phyloP scores from a whole-genome alignment of 2,329 filamentous ascomycete species.

The Colletotrichum australisinense region DNA sequence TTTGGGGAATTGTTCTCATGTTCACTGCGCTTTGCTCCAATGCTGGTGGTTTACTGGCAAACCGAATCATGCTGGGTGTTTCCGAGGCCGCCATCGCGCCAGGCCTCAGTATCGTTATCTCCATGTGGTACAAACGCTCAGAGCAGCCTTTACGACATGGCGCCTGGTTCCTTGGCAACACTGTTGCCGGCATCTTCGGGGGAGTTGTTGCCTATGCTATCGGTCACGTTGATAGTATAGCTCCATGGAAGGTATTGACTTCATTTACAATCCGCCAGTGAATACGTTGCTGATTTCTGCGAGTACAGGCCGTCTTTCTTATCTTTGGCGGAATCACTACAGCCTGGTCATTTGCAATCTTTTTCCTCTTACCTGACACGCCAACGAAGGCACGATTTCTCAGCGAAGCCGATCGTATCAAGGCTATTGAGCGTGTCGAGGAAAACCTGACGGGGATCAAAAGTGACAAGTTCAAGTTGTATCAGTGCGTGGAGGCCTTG shows the following conservation, averaged over 20 bases:
- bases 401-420: conserved; percentile 71
- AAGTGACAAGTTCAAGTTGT: conserved; percentile 74
- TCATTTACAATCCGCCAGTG: not conserved
- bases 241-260: not conserved
- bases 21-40: conserved; percentile 41
- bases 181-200: conserved; percentile 43
- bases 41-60: conserved; percentile 42
- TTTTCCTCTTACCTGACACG: conserved; percentile 67
- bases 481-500: conserved; percentile 67
- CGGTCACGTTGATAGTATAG: conserved; percentile 39
- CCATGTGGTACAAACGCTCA: conserved; percentile 49
- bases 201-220: conserved; percentile 45
- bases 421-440: conserved; percentile 78
- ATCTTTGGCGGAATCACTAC: conserved; percentile 73
- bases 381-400: conserved; percentile 66
- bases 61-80: conserved; percentile 47
- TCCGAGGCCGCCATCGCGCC: conserved; percentile 45
- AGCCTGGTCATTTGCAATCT: conserved; percentile 66
- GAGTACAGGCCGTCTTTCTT: conserved; percentile 66
- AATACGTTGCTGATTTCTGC: conserved; percentile 42
- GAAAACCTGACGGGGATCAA: conserved; percentile 83
- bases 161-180: conserved; percentile 48
- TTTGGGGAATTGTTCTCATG: conserved; percentile 39
- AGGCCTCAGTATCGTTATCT: conserved; percentile 43
- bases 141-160: conserved; percentile 47